Conservation (phyloP, 805 yeast species). For the Ogataea polymorpha region DNA sequence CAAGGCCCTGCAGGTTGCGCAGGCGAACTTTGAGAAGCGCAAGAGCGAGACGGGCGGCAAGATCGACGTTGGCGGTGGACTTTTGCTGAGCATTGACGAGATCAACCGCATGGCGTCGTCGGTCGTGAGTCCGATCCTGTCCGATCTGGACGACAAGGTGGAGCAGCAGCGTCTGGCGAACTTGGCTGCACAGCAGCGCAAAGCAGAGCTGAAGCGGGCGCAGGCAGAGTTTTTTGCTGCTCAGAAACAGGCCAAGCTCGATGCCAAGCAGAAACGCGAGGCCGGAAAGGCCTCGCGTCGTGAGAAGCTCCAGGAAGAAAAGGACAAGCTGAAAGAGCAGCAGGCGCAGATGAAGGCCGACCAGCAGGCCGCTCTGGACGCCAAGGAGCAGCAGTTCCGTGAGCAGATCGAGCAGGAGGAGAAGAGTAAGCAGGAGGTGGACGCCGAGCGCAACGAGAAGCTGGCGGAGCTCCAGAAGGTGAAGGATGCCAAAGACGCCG, state of each 20-base stretch:
- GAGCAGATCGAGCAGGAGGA: slow-evolving; percentile 40
- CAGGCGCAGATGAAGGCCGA: slow-evolving; percentile 41
- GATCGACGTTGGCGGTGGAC: slow-evolving; percentile 85
- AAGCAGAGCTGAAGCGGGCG: slow-evolving; percentile 40
- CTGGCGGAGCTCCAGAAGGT: slow-evolving; percentile 41
- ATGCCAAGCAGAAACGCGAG: slow-evolving; percentile 33
- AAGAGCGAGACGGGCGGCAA: slow-evolving; percentile 43
- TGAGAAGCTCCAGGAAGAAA: slow-evolving; percentile 46
- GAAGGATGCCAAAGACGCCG: slow-evolving; percentile 42
- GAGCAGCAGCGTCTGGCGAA: slow-evolving; percentile 61
- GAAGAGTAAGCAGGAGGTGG: slow-evolving; percentile 39
- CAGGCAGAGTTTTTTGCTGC: slow-evolving; percentile 37
- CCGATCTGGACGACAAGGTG: slow-evolving; percentile 69
- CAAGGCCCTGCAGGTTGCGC: slow-evolving; percentile 75
- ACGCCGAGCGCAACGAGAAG: slow-evolving; percentile 41
- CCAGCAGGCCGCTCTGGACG: slow-evolving; percentile 38
- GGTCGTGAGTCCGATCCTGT: slow-evolving; percentile 79
- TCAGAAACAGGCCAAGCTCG: slow-evolving; percentile 37
- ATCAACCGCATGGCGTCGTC: slow-evolving; percentile 75
- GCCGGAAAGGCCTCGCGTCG: slow-evolving; percentile 38
- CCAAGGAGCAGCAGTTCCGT: slow-evolving; percentile 41
- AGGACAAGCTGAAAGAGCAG: slow-evolving; percentile 44
- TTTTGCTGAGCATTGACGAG: slow-evolving; percentile 69
- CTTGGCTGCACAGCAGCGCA: slow-evolving; percentile 37
- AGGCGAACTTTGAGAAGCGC: slow-evolving; percentile 60